These are phyloP conservation scores for Plenodomus biglobosus DNA, from an alignment of 2,329 filamentous ascomycete species.

Conservation along the genomic window DNA sequence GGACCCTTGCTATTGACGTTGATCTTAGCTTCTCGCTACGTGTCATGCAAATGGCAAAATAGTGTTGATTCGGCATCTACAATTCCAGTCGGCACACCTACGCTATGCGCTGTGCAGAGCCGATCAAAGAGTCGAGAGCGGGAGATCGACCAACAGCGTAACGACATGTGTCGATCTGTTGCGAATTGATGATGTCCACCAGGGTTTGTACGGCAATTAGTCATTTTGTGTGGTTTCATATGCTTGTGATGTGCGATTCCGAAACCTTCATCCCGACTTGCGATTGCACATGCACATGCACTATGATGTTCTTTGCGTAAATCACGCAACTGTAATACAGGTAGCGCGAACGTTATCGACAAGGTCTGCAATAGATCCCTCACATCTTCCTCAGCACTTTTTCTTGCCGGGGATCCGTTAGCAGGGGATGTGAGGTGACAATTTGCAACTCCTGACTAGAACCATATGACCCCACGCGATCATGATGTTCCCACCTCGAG, in stretches of 20 bases:
- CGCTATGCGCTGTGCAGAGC: too few relatives aligned
- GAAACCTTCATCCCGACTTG: neutral
- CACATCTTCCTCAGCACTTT: constrained; percentile 28
- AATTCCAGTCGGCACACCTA: neutral
- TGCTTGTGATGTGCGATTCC: neutral
- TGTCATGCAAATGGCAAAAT: neutral
- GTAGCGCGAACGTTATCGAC: neutral
- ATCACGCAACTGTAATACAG: neutral
- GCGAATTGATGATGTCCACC: neutral
- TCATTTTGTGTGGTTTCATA: neutral
- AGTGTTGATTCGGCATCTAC: neutral
- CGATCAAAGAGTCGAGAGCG: neutral
- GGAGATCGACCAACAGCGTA: neutral
- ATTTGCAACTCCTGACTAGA: constrained; percentile 35
- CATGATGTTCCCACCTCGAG: constrained; percentile 27
- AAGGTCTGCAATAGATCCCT: neutral
- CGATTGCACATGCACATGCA: neutral
- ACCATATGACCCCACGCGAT: constrained; percentile 29
- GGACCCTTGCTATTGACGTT: too few relatives aligned
- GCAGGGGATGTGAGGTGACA: constrained; percentile 25
- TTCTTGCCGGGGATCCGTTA: constrained; percentile 29
- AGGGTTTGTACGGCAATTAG: neutral
- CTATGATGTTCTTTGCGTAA: neutral
- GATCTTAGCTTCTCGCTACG: too few relatives aligned
- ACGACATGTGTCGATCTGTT: neutral